Evolutionary conservation across 768 basidiomycete species (phyloP).

Genomic region (Phylloporus arenicola): DNA sequence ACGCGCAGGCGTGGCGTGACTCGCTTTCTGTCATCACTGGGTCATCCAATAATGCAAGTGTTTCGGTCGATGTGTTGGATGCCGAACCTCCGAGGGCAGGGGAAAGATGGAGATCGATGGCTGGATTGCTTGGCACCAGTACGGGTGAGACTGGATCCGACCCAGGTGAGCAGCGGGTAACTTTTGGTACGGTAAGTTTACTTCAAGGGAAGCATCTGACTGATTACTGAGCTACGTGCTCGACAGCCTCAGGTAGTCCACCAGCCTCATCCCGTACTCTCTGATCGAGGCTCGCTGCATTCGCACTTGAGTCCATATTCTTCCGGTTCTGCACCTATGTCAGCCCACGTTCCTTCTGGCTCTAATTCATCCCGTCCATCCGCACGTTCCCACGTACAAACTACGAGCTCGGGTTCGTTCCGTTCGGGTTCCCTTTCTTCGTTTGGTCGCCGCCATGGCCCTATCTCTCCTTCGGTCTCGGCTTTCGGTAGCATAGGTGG

Average conservation of each 20-base stretch:
- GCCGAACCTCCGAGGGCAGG: constrained; percentile 62
- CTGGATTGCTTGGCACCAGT: constrained; percentile 23
- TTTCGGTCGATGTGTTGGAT: constrained; percentile 59
- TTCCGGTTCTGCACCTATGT: constrained; percentile 51
- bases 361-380: constrained; percentile 56
- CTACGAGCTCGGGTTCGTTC: constrained; percentile 35
- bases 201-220: background rate
- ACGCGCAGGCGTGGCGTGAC: constrained; percentile 31
- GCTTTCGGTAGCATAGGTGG: constrained; percentile 38
- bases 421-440: constrained; percentile 52
- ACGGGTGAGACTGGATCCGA: constrained; percentile 15
- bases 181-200: constrained; percentile 58
- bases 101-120: constrained; percentile 55
- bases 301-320: constrained; percentile 51
- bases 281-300: constrained; percentile 62
- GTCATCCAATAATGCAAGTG: constrained; percentile 25
- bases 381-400: constrained; percentile 35
- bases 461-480: constrained; percentile 46
- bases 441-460: constrained; percentile 39
- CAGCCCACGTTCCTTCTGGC: constrained; percentile 40
- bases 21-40: constrained; percentile 31
- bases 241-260: constrained; percentile 43
- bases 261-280: constrained; percentile 36
- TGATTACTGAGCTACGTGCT: constrained; percentile 13
- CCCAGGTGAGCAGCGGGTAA: constrained; percentile 40